A percentile compares a stretch with the other conserved stretches of the same genome.
Evolutionary conservation across 2,329 filamentous ascomycete species (phyloP).

Genomic region (Orbilia brochopaga): DNA sequence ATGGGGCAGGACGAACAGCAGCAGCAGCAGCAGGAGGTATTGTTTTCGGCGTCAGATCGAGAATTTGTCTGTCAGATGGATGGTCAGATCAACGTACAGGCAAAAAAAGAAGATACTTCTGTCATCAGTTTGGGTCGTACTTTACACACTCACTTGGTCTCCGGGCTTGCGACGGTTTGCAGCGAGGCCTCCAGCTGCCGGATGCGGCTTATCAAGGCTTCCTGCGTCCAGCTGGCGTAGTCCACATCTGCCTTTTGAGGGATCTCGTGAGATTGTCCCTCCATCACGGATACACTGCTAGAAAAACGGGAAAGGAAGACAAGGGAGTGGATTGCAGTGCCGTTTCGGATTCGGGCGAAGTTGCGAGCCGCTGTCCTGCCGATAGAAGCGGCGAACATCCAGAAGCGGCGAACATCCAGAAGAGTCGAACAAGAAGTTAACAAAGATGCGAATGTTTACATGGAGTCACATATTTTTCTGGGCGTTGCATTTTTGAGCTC

Average conservation of each 20-base stretch:
- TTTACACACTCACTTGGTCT: slow-evolving; percentile 50
- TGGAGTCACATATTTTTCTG: too few species aligned
- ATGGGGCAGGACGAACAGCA: too few species aligned
- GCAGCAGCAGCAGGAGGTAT: background rate
- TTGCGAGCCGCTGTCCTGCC: slow-evolving; percentile 14
- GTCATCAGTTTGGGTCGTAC: slow-evolving; percentile 23
- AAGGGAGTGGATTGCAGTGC: background rate
- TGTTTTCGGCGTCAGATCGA: slow-evolving; percentile 14
- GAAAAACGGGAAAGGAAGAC: slow-evolving; percentile 9
- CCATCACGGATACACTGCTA: slow-evolving; percentile 11
- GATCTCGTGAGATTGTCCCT: background rate
- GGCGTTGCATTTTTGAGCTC: background rate
- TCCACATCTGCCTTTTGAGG: slow-evolving; percentile 5
- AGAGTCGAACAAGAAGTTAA: background rate
- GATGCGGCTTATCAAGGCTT: slow-evolving; percentile 44
- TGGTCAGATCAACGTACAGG: background rate
- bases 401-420: background rate
- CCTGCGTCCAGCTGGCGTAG: slow-evolving; percentile 40
- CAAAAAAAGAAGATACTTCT: background rate
- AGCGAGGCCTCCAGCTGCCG: slow-evolving; percentile 31
- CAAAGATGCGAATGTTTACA: too few species aligned
- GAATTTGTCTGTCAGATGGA: background rate
- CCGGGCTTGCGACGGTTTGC: slow-evolving; percentile 6
- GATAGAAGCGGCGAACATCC: slow-evolving; percentile 26
- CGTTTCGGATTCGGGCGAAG: background rate